Base-by-base conservation (phyloP, 1,139 yeast genomes). In the Arxiozyma heterogenica region DNA sequence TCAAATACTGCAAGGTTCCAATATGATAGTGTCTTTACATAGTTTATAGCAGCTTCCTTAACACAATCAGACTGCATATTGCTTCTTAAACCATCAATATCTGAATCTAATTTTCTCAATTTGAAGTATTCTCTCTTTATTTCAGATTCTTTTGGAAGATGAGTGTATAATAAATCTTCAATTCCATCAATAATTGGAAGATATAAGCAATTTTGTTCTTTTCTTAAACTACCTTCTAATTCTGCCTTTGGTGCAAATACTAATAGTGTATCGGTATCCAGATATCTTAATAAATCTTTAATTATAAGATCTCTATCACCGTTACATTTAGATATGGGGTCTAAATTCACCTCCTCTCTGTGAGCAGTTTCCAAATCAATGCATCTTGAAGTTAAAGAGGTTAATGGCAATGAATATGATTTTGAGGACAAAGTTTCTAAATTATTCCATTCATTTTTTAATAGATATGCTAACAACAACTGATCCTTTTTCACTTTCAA, bases 211-310 rank as follows among this genome's bases (percentile, higher is more conserved):
- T 88, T 84, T 70, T 93, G 98, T 42, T 80, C 88, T 47, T 73
- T 68, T 64, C 98, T 79, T 59, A 93, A 75, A 46, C 75, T 75
- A 9, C 98, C 98, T 60, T 86, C 93, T 66, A 86, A 90, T 68
- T 93, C 98, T 50, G 75, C 78, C 18, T 63, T 61, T n/a, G 96
- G 94, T 1, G 96, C 82, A 65, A 90, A 86, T 11, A 91, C 89
- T 51, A 93, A 76, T 61, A 95, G 75, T 1, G 98, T 90, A 68
- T 93, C 98, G 1, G 98, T 93, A 66, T 93, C 98, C 54, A 94
- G 74, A 66, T 90, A 93, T 55, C 93, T 82, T 63, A 91, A 73
- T 59, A 93, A 67, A 58, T 78, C 77, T 51, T 73, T 66, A 58
- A 80, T 78, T 44, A 86, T 76, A 54, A 78, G 81, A 7, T 76